Conservation (phyloP, 2,329 filamentous ascomycete genomes). For the Domatiomyces globalis region DNA sequence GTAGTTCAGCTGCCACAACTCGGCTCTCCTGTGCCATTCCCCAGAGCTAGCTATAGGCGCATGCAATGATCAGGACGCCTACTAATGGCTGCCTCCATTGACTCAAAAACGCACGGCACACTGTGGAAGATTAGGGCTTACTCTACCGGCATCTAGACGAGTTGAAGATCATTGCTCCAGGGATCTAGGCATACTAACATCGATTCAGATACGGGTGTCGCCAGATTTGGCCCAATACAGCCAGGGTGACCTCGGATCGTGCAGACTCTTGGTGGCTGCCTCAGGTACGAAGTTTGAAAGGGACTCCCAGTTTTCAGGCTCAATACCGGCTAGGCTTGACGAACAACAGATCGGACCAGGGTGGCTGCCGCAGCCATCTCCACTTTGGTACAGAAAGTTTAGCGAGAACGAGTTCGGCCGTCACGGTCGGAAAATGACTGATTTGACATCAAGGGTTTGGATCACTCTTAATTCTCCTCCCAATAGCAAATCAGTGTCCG, state of each 20-base stretch:
- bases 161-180: background rate
- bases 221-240: background rate
- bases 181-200: background rate
- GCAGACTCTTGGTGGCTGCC: background rate
- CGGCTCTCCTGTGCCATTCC: background rate
- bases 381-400: background rate
- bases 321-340: constrained; percentile 1
- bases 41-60: background rate
- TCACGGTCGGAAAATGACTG: constrained; percentile 1
- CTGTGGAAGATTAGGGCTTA: background rate
- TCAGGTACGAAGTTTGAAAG: background rate
- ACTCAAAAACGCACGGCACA: background rate
- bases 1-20: background rate
- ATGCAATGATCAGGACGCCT: background rate
- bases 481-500: background rate
- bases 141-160: too few species aligned
- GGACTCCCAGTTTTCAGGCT: background rate
- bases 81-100: background rate
- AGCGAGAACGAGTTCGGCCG: constrained; percentile 1
- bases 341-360: constrained; percentile 3
- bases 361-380: background rate
- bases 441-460: background rate
- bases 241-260: background rate
- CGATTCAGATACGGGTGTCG: background rate
- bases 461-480: background rate